Conservation (phyloP, 441 rosid genomes). For the Theobroma grandiflorum region DNA sequence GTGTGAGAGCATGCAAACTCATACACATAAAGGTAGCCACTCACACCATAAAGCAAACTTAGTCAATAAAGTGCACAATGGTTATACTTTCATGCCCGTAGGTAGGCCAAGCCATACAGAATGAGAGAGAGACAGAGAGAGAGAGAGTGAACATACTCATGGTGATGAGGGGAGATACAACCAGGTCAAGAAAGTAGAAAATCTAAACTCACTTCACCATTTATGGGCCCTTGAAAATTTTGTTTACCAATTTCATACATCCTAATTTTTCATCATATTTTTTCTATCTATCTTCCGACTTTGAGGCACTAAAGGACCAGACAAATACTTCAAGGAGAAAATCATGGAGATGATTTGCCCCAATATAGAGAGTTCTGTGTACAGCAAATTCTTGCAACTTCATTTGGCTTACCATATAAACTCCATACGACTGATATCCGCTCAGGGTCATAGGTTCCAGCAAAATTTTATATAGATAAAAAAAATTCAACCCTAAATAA, state of each 20-base stretch:
- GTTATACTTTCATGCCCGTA: background rate
- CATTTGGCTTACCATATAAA: background rate
- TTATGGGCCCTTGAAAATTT: background rate
- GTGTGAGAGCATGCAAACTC: background rate
- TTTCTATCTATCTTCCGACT: background rate
- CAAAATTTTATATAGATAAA: background rate
- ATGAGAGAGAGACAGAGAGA: background rate
- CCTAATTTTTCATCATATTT: background rate
- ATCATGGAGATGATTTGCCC: background rate
- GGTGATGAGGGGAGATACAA: background rate
- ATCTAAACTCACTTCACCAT: background rate
- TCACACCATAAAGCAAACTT: background rate
- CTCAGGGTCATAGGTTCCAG: background rate
- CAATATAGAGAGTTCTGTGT: background rate
- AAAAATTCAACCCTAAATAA: background rate
- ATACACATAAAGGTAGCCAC: background rate
- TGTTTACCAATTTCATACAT: background rate
- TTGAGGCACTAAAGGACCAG: background rate
- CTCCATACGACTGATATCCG: background rate
- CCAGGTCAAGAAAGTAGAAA: background rate
- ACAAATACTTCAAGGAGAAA: constrained; percentile 9
- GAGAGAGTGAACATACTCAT: background rate
- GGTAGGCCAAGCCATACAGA: background rate
- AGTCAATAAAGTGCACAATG: background rate
- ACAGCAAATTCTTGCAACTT: constrained; percentile 14